Base-by-base conservation (phyloP, 75 land plant species). In the Cunninghamia lanceolata region DNA sequence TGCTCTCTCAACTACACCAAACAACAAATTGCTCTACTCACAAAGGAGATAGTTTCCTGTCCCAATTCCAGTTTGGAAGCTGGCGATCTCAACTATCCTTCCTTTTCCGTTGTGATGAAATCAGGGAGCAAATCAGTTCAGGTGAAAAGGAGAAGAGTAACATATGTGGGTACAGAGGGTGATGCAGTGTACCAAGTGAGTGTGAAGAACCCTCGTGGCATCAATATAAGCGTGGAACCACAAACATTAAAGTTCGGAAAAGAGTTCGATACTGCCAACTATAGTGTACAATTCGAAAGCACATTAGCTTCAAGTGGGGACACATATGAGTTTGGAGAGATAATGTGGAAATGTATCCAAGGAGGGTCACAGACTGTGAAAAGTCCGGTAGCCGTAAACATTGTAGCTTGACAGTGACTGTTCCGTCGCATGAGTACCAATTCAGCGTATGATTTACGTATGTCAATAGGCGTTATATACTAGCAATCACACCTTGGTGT, bases 1-100 rank as follows among this genome's bases (percentile, higher is more conserved):
- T 96, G 97, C 82, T 91, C 91, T 10, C 84, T 96, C 28, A 92
- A 93, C 82, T 96, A 93, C 86, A 85, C 91, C 1, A 39, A 85
- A 0, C 16, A 84, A 9, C 89, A 92, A 87, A 89, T 95, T 47
- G 85, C 10, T 75, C 3, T 28, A 10, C 54, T 94, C 2, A 70
- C 93, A 0, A 91, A 82, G 86, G 77, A 84, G 66, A 86, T 89
- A 8, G 90, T 92, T 84, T 92, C 87, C 32, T 36, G 76, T 16
- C 70, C 30, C 70, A 66, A 66, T 0, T 40, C 45, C 6, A 38
- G 82, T 21, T 6, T 19, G 45, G 40, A 34, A 88, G 88, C n/a
- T 7, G 84, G 74, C 34, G 88, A 93, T 56, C 85, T 93, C 34
- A 93, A 93, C 86, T 90, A 91, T 70, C 94, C 94, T 4, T 83